Evolutionary conservation across 345 rosid species (phyloP).

Genomic region (Ricinus communis): DNA sequence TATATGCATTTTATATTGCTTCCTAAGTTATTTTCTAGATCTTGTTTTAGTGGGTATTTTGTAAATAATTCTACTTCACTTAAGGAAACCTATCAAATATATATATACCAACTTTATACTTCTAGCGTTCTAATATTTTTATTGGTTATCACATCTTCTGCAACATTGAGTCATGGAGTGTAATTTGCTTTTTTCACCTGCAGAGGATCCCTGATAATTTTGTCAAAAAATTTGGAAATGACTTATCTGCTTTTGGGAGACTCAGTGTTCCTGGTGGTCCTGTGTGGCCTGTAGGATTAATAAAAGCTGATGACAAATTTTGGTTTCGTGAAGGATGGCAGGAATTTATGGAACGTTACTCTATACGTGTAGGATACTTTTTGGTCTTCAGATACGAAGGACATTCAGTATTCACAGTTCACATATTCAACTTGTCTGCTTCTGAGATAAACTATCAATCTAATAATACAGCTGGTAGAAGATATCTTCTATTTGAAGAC

Average conservation of each 20-base stretch:
- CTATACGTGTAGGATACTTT: conserved; percentile 71
- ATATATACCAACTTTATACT: background rate
- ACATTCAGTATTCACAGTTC: conserved; percentile 66
- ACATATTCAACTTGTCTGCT: conserved; percentile 63
- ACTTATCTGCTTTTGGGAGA: conserved; percentile 60
- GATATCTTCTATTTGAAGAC: conserved; percentile 61
- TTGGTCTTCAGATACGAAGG: conserved; percentile 86
- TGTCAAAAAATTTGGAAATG: conserved; percentile 69
- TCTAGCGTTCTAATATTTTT: background rate
- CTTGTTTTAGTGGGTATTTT: background rate
- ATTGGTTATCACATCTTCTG: background rate
- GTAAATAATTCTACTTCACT: background rate
- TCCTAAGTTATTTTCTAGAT: background rate
- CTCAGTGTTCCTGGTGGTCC: conserved; percentile 78
- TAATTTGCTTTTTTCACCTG: conserved; percentile 24
- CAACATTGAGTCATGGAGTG: conserved; percentile 3
- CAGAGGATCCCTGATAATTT: conserved; percentile 90
- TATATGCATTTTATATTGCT: background rate
- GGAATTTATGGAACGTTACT: conserved; percentile 73
- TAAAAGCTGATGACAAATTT: conserved; percentile 61
- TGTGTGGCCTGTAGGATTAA: conserved; percentile 72
- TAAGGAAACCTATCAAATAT: background rate
- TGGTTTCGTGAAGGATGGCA: conserved; percentile 90
- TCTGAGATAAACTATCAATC: conserved; percentile 73
- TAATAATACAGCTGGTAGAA: conserved; percentile 44